Conservation (phyloP, 164 flowering plant species). For the Piper betle region DNA sequence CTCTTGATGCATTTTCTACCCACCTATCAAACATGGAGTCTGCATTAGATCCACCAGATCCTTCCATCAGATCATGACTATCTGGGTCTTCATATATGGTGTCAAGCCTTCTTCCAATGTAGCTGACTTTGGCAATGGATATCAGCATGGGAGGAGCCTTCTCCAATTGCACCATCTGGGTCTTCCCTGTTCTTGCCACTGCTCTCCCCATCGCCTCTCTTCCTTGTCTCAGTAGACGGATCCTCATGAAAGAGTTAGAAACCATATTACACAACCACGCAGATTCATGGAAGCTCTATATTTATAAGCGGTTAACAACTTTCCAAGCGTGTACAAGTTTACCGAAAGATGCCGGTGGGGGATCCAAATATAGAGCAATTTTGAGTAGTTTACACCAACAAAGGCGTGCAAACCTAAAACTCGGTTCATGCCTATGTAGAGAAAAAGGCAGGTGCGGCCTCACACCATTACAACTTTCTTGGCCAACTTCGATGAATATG, state of each 20-base stretch:
- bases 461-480: neutral
- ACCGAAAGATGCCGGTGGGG: neutral
- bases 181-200: neutral
- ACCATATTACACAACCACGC: neutral
- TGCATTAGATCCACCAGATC: neutral
- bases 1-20: neutral
- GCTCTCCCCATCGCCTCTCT: neutral
- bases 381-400: neutral
- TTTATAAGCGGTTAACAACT: neutral
- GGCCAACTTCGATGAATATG: neutral
- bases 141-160: constrained; percentile 1
- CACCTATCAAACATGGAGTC: neutral
- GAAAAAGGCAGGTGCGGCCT: neutral
- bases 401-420: neutral
- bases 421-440: neutral
- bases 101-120: neutral
- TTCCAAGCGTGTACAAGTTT: neutral
- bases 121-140: constrained; percentile 1
- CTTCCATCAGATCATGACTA: neutral
- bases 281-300: neutral
- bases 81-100: constrained; percentile 3
- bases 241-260: neutral
- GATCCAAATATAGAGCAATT: neutral
- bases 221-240: neutral
- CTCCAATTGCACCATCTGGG: neutral